Evolutionary conservation across 768 basidiomycete species (phyloP).

Genomic region (Hygrophorus pudorinus): DNA sequence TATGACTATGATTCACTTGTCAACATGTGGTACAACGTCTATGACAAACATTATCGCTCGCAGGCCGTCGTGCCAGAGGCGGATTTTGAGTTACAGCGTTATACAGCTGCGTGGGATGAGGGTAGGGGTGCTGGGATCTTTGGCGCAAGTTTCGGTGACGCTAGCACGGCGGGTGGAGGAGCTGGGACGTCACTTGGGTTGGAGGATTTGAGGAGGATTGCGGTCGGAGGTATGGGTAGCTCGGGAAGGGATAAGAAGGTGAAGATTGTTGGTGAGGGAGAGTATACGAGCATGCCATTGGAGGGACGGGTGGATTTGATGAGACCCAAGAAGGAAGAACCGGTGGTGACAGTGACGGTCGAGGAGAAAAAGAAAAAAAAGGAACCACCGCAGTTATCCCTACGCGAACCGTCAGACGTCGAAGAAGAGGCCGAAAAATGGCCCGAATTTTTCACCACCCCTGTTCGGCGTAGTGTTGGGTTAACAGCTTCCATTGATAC

Average conservation of each 20-base stretch:
- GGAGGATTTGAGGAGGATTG: constrained; percentile 53
- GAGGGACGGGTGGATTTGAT: constrained; percentile 87
- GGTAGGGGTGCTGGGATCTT: constrained; percentile 7
- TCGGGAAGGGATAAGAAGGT: constrained; percentile 7
- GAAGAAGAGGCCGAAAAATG: constrained; percentile 2
- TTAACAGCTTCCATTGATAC: constrained; percentile 7
- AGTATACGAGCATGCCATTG: constrained; percentile 74
- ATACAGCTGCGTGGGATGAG: constrained; percentile 70
- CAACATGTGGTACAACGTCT: constrained; percentile 85
- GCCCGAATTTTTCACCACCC: constrained; percentile 16
- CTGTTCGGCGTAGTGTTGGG: constrained; percentile 26
- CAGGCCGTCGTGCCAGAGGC: constrained; percentile 29
- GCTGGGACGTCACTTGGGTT: constrained; percentile 37
- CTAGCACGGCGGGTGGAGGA: constrained; percentile 15
- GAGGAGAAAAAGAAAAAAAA: constrained; percentile 4
- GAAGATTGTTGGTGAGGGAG: constrained; percentile 39
- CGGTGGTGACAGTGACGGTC: constrained; percentile 11
- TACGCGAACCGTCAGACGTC: background rate
- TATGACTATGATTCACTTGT: constrained; percentile 77
- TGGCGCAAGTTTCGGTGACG: constrained; percentile 10
- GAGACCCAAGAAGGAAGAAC: constrained; percentile 34
- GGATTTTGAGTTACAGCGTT: constrained; percentile 56
- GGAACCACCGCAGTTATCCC: background rate
- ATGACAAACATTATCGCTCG: constrained; percentile 79
- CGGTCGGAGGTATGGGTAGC: constrained; percentile 45